Conservation (phyloP, 352 stramenopile genomes). For the Pythium pectinolyticum region DNA sequence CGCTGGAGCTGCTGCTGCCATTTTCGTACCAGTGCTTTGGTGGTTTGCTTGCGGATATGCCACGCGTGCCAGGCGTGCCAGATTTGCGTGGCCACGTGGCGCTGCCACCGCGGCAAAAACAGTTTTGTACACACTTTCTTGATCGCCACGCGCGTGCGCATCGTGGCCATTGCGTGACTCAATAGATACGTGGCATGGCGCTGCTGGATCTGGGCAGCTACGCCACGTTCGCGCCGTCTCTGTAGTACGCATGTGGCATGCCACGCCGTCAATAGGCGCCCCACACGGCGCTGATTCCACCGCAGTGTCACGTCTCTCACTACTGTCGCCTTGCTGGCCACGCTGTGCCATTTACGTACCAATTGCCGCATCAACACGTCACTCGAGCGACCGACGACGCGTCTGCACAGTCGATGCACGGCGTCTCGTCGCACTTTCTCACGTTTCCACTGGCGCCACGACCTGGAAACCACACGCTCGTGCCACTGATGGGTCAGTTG, state of each 20-base stretch:
- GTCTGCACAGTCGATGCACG: neutral
- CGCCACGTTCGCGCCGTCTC: neutral
- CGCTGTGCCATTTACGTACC: neutral
- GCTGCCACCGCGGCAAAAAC: constrained; percentile 16
- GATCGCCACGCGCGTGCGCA: constrained; percentile 14
- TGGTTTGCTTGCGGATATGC: neutral
- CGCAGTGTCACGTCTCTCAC: neutral
- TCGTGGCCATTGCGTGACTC: neutral
- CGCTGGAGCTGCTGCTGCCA: neutral
- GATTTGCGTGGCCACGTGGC: neutral
- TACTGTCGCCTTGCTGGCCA: neutral
- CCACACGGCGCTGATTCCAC: neutral
- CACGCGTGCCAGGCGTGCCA: constrained; percentile 8
- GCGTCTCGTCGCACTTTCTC: neutral
- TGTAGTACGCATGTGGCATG: neutral
- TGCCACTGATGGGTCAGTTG: neutral
- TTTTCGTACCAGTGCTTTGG: neutral
- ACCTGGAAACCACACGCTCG: neutral
- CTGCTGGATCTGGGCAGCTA: neutral
- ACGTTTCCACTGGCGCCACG: neutral
- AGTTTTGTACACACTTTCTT: constrained; percentile 10
- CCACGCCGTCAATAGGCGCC: neutral
- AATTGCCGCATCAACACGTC: neutral
- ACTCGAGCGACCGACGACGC: neutral
- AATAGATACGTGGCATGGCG: neutral